Conservation (phyloP, 352 stramenopile species). For the Globisporangium canariense region DNA sequence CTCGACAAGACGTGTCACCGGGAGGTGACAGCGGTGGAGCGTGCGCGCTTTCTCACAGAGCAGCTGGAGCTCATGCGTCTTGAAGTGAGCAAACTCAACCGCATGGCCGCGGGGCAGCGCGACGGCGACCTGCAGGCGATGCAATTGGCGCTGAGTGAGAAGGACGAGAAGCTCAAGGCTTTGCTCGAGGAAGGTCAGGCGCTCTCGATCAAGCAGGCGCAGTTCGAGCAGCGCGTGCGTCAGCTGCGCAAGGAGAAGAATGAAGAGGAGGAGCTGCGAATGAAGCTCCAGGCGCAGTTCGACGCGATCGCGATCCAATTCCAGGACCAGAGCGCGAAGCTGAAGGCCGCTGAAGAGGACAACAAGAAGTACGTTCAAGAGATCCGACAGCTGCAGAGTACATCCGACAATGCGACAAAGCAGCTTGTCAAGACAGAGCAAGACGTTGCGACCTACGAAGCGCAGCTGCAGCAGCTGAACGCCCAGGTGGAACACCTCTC, state of each 20-base stretch:
- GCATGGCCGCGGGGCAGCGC: conserved; percentile 32
- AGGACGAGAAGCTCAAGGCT: conserved; percentile 66
- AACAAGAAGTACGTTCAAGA: conserved; percentile 40
- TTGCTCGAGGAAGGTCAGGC: conserved; percentile 74
- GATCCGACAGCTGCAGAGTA: conserved; percentile 26
- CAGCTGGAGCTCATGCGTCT: conserved; percentile 59
- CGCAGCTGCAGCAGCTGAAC: conserved; percentile 25
- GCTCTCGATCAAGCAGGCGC: conserved; percentile 73
- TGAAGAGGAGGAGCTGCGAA: conserved; percentile 57
- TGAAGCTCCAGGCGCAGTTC: conserved; percentile 50
- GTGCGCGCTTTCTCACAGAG: conserved; percentile 53
- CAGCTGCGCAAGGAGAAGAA: conserved; percentile 77
- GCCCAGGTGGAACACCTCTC: conserved; percentile 27
- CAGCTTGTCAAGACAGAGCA: conserved; percentile 36
- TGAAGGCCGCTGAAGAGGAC: conserved; percentile 49
- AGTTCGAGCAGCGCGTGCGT: conserved; percentile 66
- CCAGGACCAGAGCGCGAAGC: conserved; percentile 40
- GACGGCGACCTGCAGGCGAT: conserved; percentile 50
- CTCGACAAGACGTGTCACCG: conserved; percentile 70
- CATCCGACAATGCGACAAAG: conserved; percentile 19
- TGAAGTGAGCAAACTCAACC: conserved; percentile 60
- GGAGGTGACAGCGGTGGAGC: conserved; percentile 60
- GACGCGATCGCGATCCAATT: conserved; percentile 46
- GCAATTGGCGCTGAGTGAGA: conserved; percentile 63
- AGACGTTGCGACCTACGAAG: conserved; percentile 15